These are phyloP conservation scores for Phanerochaete carnosa DNA, from an alignment of 768 basidiomycete species.

Conservation along the genomic window DNA sequence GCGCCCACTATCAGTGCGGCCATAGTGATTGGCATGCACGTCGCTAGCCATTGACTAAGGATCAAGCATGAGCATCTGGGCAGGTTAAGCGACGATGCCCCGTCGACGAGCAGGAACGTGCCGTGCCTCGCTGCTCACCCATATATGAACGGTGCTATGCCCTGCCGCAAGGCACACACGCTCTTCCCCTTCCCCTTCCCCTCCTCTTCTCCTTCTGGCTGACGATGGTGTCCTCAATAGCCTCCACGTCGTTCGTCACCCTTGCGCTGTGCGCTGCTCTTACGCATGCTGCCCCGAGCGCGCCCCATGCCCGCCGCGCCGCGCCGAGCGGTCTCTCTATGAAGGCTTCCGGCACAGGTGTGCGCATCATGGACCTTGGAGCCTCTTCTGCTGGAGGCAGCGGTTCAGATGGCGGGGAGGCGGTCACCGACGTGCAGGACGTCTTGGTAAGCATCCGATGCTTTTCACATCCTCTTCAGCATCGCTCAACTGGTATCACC, in stretches of 20 bases:
- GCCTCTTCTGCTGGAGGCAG: not conserved
- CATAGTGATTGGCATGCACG: not conserved
- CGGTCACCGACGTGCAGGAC: conserved; percentile 6
- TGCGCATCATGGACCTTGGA: not conserved
- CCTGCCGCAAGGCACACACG: not conserved
- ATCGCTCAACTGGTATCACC: no score
- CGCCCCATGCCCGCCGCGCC: not conserved
- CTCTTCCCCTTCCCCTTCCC: not conserved
- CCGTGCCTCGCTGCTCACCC: not conserved
- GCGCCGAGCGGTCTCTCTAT: not conserved
- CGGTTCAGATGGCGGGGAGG: not conserved
- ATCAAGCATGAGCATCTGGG: not conserved
- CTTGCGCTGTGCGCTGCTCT: conserved; percentile 1
- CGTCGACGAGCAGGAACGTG: not conserved
- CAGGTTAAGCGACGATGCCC: not conserved
- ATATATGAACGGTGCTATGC: not conserved
- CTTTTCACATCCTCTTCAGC: not conserved
- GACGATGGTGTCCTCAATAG: not conserved
- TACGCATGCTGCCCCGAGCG: not conserved
- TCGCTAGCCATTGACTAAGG: not conserved
- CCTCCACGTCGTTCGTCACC: not conserved
- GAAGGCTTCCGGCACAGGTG: conserved; percentile 3
- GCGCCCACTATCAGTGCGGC: not conserved
- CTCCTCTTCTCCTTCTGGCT: not conserved
- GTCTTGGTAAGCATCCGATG: not conserved